Evolutionary conservation across 768 basidiomycete genomes (phyloP), one percentile per base, ranked within the genome.

Genomic region (Butyriboletus loyo): DNA sequence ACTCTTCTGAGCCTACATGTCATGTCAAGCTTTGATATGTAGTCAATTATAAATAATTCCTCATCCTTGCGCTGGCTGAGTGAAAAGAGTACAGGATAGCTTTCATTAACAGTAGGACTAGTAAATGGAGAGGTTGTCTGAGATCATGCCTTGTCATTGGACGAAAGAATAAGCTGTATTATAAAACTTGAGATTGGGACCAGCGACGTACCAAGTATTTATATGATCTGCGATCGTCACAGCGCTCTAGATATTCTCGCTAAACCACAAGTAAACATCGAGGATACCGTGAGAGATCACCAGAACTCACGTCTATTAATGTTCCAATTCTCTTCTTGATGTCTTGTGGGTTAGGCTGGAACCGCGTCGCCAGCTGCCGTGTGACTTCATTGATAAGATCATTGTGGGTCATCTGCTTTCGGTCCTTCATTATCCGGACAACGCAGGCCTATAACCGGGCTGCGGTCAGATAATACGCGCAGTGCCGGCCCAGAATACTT

Each of bases 351-450:
- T 91, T 86, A 0, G 96, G 96, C 44, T 81, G 81, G 77, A 98
- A 99, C 5, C 96, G 84, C 52, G 76, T 76, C 19, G 89, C 77
- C 4, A 99, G 72, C 60, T 98, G 96, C 21, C 84, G 82, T 40
- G 91, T 92, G 31, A 93, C 92, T 70, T 98, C 95, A 60, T 86
- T 88, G 54, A 98, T 77, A 14, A 99, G 80, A 50, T 94, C 92
- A 53, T 84, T 91, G 63, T 98, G 92, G 7, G 77, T 73, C 84
- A 98, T 86, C 49, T 82, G 80, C 66, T 98, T 98, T 50, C 94
- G 77, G 66, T 92, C 87, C 73, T 98, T 98, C 96, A 99, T 98
- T 27, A 98, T 85, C 30, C 97, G 86, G 24, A 99, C 97, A 56
- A 98, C 88, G 64, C 92, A 98, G 1, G 97, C 97, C 95, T 99